Evolutionary conservation across 441 rosid species (phyloP).

Genomic region (Macaranga tanarius): DNA sequence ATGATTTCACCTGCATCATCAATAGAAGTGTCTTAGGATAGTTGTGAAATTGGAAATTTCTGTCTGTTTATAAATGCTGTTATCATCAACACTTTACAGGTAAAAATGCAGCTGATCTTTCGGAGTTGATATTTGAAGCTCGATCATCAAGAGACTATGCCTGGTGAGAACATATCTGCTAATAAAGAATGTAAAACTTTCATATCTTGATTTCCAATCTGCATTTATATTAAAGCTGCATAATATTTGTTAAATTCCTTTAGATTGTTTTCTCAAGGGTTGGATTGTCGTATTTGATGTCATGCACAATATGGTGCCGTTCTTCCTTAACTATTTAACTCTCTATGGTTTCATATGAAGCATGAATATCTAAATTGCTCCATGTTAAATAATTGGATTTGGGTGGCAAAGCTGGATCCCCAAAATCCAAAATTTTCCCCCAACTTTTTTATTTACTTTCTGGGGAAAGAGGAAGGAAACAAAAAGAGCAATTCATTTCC

Average conservation of each 20-base stretch:
- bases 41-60: background rate
- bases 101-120: constrained; percentile 37
- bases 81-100: constrained; percentile 34
- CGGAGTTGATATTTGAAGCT: constrained; percentile 60
- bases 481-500: background rate
- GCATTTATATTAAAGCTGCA: background rate
- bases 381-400: background rate
- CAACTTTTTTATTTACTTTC: background rate
- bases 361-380: background rate
- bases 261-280: too few species aligned
- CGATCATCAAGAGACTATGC: constrained; percentile 65
- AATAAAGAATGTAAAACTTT: constrained; percentile 4
- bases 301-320: background rate
- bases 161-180: constrained; percentile 43
- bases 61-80: constrained; percentile 4
- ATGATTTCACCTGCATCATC: background rate
- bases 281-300: background rate
- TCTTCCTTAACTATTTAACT: background rate
- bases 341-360: background rate
- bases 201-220: background rate
- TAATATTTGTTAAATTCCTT: too few species aligned
- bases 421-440: background rate
- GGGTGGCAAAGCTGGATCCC: background rate
- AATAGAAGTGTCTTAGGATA: constrained; percentile 1
- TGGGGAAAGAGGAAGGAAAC: background rate